A percentile compares a stretch with the other conserved stretches of the same genome.
Conservation (phyloP, 2,329 filamentous ascomycete genomes). For the Aspergillus sp. region DNA sequence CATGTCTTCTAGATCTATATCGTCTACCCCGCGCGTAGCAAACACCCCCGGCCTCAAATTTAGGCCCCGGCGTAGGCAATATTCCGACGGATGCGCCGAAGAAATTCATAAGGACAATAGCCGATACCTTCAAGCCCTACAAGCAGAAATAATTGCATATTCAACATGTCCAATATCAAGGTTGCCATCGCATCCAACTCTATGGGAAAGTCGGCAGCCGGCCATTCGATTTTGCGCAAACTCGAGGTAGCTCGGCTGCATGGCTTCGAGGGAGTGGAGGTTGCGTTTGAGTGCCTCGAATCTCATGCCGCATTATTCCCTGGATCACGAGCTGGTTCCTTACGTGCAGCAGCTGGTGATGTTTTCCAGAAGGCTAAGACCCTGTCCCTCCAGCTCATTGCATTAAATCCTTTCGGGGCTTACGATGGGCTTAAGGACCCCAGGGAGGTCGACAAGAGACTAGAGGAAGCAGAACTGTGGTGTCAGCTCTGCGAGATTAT, state of each 20-base stretch:
- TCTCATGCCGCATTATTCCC: not conserved
- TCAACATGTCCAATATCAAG: not conserved
- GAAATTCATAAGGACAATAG: no score
- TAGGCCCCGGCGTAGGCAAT: not conserved
- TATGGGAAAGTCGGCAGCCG: not conserved
- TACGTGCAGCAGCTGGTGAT: not conserved
- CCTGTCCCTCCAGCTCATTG: not conserved
- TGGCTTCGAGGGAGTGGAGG: not conserved
- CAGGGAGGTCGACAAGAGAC: not conserved
- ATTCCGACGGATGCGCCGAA: no score
- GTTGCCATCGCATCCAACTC: not conserved
- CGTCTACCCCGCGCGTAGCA: not conserved
- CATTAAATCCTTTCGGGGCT: not conserved
- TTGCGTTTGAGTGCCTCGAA: not conserved
- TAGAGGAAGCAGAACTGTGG: not conserved
- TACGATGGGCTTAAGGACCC: not conserved
- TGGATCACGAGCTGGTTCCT: not conserved
- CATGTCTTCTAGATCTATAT: no score
- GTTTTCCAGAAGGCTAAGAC: not conserved
- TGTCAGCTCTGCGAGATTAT: not conserved
- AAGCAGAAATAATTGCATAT: no score
- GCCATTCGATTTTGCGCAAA: not conserved
- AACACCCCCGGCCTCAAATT: not conserved
- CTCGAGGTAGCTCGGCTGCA: not conserved
- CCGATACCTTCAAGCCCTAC: no score